phyloP scores from a whole-genome alignment of 2,329 filamentous ascomycete genomes.

The Xenoacremonium recifei region DNA sequence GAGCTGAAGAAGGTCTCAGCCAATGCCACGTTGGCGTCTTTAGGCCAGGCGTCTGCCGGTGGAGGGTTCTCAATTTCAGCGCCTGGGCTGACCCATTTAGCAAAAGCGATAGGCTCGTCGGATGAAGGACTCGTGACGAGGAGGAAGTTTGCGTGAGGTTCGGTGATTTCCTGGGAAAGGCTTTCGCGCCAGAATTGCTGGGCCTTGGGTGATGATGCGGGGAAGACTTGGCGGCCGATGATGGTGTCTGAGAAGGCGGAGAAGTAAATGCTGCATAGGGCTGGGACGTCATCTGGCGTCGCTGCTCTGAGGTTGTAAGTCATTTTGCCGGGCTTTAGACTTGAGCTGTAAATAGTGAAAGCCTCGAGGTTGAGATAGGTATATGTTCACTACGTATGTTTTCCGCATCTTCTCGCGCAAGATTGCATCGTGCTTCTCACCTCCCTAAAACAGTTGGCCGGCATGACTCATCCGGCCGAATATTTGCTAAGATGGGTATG shows the following conservation, averaged over 20 bases:
- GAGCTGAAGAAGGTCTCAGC: slow-evolving; percentile 40
- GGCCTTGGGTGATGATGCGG: slow-evolving; percentile 21
- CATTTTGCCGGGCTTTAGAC: too few relatives aligned
- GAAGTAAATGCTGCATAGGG: slow-evolving; percentile 42
- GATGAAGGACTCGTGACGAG: slow-evolving; percentile 30
- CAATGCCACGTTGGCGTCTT: slow-evolving; percentile 33
- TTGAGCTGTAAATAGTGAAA: too few relatives aligned
- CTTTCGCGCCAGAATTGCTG: slow-evolving; percentile 34
- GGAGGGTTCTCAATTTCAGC: slow-evolving; percentile 20
- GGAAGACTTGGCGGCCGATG: slow-evolving; percentile 38
- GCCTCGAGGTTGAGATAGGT: too few relatives aligned
- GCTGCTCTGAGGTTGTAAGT: slow-evolving; percentile 36
- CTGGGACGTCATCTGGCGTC: slow-evolving; percentile 37
- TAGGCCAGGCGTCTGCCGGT: slow-evolving; percentile 36
- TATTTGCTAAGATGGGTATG: too few relatives aligned
- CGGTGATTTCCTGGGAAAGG: slow-evolving; percentile 37
- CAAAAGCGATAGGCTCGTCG: slow-evolving; percentile 36
- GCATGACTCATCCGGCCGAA: too few relatives aligned
- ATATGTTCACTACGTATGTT: too few relatives aligned
- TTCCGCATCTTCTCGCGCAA: too few relatives aligned
- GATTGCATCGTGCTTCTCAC: too few relatives aligned
- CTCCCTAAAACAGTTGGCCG: too few relatives aligned
- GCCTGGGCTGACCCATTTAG: slow-evolving; percentile 44
- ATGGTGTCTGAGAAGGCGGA: slow-evolving; percentile 41
- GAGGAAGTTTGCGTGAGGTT: slow-evolving; percentile 38